Base-by-base conservation (phyloP, 129 eudicot genomes). In the Artemisia argyi region DNA sequence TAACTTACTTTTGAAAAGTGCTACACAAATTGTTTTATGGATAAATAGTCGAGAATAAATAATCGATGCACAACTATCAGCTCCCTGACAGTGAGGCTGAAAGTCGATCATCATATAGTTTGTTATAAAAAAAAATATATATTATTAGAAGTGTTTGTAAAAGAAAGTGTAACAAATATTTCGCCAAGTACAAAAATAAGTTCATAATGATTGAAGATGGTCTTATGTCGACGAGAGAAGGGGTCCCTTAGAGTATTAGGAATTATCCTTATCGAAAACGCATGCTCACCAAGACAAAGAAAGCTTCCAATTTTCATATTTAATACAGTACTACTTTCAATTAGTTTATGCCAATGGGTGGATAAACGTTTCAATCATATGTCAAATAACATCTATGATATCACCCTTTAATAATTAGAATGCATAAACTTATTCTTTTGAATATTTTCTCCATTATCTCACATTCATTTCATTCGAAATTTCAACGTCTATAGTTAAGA, bases 341-440 rank as follows among this genome's bases (percentile, higher is more conserved):
- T 72, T 59, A 72, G 18, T 72, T 54, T 17, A 56, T 20, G 68
- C 48, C 67, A n/a, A 72, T 72, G 59, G 67, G 68, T 46, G 49
- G 76, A 72, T 59, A 72, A 59, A 72, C 68, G 76, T 72, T 59
- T n/a, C 59, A 44, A 72, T 72, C 76, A 61, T 59, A 71, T 24
- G 56, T 15, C 68, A 47, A 47, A 60, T 59, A 39, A 72, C 68
- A 47, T 72, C 28, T 7, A 59, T 56, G 32, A 67, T 39, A 11
- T 30, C 16, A 11, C 26, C 35, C 0, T 22, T 3, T 55, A 17
- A 18, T 46, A 67, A 67, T 66, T n/a, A 19, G 17, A 19, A 46
- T 47, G 39, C 39, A 30, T 30, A 30, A 30, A 4, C 3, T 65
- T 2, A 42, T 39, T 7, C 6, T 64, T 48, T 11, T 19, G 24